Evolutionary conservation across 148 eudicot species (phyloP).

Genomic region (Vaccinium corymbosum): DNA sequence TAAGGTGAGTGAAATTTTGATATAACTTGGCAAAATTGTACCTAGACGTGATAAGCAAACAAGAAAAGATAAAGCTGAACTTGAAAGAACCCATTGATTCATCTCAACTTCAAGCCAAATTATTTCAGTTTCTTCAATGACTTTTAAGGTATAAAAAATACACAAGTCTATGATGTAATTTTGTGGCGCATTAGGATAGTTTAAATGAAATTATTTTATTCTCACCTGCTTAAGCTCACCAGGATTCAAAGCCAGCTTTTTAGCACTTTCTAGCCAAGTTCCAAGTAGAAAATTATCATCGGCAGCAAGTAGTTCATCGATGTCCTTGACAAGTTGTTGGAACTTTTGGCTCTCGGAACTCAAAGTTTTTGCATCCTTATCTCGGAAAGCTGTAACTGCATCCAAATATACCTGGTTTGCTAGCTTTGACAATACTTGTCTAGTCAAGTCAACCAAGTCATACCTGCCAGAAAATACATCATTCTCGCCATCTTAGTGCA

Average conservation of each 20-base stretch:
- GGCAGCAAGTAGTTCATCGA: conserved; percentile 69
- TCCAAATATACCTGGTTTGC: conserved; percentile 79
- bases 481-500: not conserved
- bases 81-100: conserved; percentile 10
- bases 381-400: conserved; percentile 61
- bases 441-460: conserved; percentile 94
- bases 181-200: not conserved
- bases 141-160: not conserved
- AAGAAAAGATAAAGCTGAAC: not conserved
- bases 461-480: conserved; percentile 47
- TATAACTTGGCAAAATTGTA: not conserved
- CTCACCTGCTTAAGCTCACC: conserved; percentile 70
- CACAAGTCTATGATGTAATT: not conserved
- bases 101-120: not conserved
- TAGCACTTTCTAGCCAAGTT: conserved; percentile 89
- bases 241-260: conserved; percentile 57
- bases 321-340: conserved; percentile 65
- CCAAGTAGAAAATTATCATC: conserved; percentile 96
- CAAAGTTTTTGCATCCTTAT: conserved; percentile 49
- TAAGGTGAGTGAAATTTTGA: not conserved
- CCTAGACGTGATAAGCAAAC: not conserved
- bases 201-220: not conserved
- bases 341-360: conserved; percentile 48
- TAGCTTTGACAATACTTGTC: conserved; percentile 90
- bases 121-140: not conserved